These are phyloP conservation scores for Oryza nivara DNA, from an alignment of 176 grass and related monocot species.

Conservation along the genomic window DNA sequence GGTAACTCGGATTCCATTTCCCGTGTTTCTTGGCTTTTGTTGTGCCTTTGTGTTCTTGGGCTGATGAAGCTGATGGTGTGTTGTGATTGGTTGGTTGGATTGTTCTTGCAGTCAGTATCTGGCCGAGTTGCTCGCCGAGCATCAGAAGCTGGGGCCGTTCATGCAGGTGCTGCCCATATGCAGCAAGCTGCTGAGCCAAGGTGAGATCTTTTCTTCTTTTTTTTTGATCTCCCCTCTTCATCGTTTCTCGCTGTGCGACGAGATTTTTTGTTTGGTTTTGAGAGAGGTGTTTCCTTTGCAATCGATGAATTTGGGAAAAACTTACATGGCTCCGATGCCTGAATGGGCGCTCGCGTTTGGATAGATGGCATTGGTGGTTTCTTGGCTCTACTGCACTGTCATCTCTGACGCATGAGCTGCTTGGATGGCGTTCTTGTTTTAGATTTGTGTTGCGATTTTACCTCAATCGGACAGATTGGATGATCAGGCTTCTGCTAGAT, in stretches of 20 bases:
- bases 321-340: slow-evolving; percentile 35
- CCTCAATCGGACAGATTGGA: slow-evolving; percentile 9
- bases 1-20: slow-evolving; percentile 55
- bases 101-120: slow-evolving; percentile 73
- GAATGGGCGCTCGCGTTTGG: slow-evolving; percentile 18
- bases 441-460: slow-evolving; percentile 19
- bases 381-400: background rate
- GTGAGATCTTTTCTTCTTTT: slow-evolving; percentile 58
- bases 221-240: slow-evolving; percentile 31
- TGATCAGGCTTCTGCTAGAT: slow-evolving; percentile 20
- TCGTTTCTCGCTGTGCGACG: slow-evolving; percentile 30
- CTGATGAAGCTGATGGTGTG: background rate
- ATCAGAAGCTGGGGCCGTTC: slow-evolving; percentile 97
- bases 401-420: slow-evolving; percentile 9
- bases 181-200: slow-evolving; percentile 87
- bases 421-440: slow-evolving; percentile 3
- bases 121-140: slow-evolving; percentile 86
- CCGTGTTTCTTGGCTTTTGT: slow-evolving; percentile 34
- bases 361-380: slow-evolving; percentile 35
- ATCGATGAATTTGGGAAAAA: slow-evolving; percentile 14
- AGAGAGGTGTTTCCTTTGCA: slow-evolving; percentile 27
- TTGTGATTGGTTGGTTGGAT: slow-evolving; percentile 24
- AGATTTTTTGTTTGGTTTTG: slow-evolving; percentile 20
- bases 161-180: slow-evolving; percentile 98
- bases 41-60: slow-evolving; percentile 24